These are phyloP conservation scores for Acanthamoeba rhysodes DNA, from an alignment of 208 protist genomes.

Conservation along the genomic window DNA sequence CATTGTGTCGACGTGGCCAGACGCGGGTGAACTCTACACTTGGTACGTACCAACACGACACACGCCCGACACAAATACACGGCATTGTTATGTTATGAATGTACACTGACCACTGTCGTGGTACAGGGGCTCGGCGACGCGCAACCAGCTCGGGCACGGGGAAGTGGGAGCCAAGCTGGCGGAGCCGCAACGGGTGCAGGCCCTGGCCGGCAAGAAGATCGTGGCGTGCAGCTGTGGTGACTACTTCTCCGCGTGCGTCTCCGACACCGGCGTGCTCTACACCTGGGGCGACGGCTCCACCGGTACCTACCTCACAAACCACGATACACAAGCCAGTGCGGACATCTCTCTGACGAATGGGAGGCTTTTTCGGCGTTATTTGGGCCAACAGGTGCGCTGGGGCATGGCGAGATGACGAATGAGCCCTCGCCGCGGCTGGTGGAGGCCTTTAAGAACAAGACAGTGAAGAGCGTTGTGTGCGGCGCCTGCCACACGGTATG, in stretches of 20 bases:
- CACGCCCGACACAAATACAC: not conserved
- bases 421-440: constrained; percentile 22
- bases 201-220: constrained; percentile 61
- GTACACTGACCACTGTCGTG: too few relatives aligned
- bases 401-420: not conserved
- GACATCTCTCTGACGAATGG: too few relatives aligned
- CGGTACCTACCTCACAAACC: not conserved
- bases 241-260: constrained; percentile 40
- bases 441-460: constrained; percentile 43
- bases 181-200: constrained; percentile 29
- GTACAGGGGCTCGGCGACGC: not conserved
- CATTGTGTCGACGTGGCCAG: not conserved
- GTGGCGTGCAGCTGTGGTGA: constrained; percentile 14
- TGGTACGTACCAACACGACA: not conserved
- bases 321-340: not conserved
- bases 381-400: constrained; percentile 30
- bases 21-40: constrained; percentile 57
- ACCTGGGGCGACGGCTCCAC: constrained; percentile 7
- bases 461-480: constrained; percentile 36
- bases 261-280: constrained; percentile 55
- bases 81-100: too few relatives aligned
- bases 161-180: not conserved
- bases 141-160: not conserved
- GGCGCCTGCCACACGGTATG: not conserved
- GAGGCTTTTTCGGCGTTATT: too few relatives aligned